phyloP scores from a whole-genome alignment of 2,329 filamentous ascomycete genomes.

The Geoglossum cookeanum region DNA sequence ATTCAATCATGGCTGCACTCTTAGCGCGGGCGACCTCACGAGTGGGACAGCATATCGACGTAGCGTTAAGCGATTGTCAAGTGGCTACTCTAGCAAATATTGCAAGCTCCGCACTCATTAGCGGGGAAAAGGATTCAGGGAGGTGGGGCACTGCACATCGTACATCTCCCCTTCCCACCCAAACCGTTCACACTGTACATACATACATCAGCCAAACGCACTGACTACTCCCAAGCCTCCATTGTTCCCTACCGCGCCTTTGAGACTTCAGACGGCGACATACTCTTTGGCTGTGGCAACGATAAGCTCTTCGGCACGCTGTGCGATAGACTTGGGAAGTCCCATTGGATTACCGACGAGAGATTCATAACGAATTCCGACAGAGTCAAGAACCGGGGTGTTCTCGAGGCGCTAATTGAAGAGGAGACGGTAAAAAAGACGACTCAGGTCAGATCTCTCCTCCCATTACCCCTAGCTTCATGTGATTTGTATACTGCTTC shows the following conservation, averaged over 20 bases:
- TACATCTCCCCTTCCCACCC: conserved; percentile 21
- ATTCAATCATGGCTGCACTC: conserved; percentile 85
- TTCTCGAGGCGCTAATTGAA: conserved; percentile 66
- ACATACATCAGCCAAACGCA: too few species aligned
- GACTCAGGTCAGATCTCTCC: conserved; percentile 27
- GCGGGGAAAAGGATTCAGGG: conserved; percentile 68
- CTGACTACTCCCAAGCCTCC: conserved; percentile 38
- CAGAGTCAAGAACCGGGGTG: conserved; percentile 48
- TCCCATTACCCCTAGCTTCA: too few species aligned
- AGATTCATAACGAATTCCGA: conserved; percentile 39
- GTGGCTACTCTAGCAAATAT: conserved; percentile 91
- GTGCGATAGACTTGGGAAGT: conserved; percentile 35
- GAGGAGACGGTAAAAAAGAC: conserved; percentile 53
- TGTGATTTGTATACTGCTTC: too few species aligned
- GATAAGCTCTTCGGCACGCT: conserved; percentile 41
- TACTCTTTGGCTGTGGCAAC: conserved; percentile 44
- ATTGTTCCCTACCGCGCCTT: conserved; percentile 91
- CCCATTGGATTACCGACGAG: conserved; percentile 37
- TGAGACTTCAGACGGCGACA: conserved; percentile 41
- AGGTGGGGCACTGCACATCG: conserved; percentile 95
- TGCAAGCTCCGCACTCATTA: conserved; percentile 77
- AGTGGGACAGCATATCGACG: conserved; percentile 80
- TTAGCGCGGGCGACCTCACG: conserved; percentile 56
- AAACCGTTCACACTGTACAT: neutral
- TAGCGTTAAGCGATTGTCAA: conserved; percentile 81